Conservation (phyloP, 306 rosid species). For the Cercis canadensis region DNA sequence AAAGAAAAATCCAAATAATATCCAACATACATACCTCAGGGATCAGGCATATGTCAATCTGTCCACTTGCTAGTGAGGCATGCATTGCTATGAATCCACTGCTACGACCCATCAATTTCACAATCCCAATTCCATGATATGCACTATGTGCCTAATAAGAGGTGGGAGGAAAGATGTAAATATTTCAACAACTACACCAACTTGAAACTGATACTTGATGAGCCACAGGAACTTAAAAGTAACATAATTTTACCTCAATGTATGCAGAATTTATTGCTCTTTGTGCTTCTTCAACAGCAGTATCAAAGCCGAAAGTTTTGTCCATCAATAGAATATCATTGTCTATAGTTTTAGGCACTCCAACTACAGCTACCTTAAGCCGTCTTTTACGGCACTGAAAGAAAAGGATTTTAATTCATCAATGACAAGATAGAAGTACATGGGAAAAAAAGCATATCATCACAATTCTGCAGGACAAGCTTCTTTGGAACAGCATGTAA, state of each 20-base stretch:
- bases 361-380: slow-evolving; percentile 83
- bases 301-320: slow-evolving; percentile 97
- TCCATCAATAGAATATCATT: slow-evolving; percentile 97
- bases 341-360: slow-evolving; percentile 97
- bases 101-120: slow-evolving; percentile 99
- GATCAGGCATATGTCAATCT: slow-evolving; percentile 89
- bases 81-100: slow-evolving; percentile 99
- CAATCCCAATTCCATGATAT: slow-evolving; percentile 93
- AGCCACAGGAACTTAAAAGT: slow-evolving; percentile 21
- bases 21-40: slow-evolving; percentile 77
- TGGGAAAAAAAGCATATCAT: background rate
- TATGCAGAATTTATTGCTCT: slow-evolving; percentile 97
- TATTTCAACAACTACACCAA: slow-evolving; percentile 29
- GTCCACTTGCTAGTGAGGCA: slow-evolving; percentile 94
- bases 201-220: slow-evolving; percentile 11
- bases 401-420: slow-evolving; percentile 25
- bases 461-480: slow-evolving; percentile 13
- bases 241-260: slow-evolving; percentile 69
- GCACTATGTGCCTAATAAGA: slow-evolving; percentile 92
- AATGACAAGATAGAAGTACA: background rate
- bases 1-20: slow-evolving; percentile 21
- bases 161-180: slow-evolving; percentile 33
- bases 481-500: slow-evolving; percentile 7
- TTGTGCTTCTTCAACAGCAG: slow-evolving; percentile 99
- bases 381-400: slow-evolving; percentile 76